phyloP scores from a whole-genome alignment of 345 rosid genomes.

The Gossypium thurberi region DNA sequence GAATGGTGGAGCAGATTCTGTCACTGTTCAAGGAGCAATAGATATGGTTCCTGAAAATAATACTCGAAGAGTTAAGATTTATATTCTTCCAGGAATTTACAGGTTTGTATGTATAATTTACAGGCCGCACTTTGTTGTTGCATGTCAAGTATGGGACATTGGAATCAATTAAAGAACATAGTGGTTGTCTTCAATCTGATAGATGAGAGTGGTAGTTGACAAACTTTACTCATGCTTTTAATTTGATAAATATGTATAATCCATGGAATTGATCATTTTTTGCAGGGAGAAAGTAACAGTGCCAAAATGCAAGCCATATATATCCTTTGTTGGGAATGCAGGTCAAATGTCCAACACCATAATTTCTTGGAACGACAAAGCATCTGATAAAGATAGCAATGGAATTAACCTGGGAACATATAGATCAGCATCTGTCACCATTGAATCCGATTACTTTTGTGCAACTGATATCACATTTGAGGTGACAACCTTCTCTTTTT shows the following conservation, averaged over 20 bases:
- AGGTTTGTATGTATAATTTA: constrained; percentile 32
- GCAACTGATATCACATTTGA: constrained; percentile 77
- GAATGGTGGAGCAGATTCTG: constrained; percentile 59
- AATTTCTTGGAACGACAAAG: constrained; percentile 65
- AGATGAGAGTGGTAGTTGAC: no score
- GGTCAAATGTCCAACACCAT: constrained; percentile 33
- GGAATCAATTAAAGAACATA: no score
- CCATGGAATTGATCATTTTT: no score
- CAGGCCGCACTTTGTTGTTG: neutral
- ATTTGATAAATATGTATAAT: no score
- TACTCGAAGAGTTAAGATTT: constrained; percentile 63
- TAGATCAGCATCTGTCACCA: constrained; percentile 62
- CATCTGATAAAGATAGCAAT: constrained; percentile 49
- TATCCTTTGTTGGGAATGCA: constrained; percentile 68
- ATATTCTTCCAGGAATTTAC: constrained; percentile 77
- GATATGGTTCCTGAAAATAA: constrained; percentile 65
- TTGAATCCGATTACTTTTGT: constrained; percentile 72
- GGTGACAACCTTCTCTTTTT: constrained; percentile 27
- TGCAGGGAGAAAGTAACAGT: constrained; percentile 74
- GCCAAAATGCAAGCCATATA: constrained; percentile 57
- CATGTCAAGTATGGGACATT: no score
- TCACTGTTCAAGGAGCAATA: constrained; percentile 86
- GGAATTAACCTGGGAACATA: constrained; percentile 63
- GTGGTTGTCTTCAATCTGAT: no score
- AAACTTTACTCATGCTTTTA: no score